Base-by-base conservation (phyloP, 2,329 filamentous ascomycete species). In the Ascochyta clinopodiicola region DNA sequence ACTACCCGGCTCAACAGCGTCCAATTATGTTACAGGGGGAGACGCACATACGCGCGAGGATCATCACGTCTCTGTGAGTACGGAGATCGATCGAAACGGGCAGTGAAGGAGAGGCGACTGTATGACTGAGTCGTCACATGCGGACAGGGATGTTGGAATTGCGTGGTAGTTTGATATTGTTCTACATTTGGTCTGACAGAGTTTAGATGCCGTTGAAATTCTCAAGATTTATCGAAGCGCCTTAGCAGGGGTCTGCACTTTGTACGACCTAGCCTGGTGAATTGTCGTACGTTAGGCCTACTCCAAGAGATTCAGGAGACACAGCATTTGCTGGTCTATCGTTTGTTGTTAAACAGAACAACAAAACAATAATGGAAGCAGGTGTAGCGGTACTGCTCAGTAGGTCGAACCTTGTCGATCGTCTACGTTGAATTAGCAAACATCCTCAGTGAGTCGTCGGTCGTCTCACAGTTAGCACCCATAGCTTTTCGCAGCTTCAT, bases 391-490 rank as follows among this genome's bases (percentile, higher is more conserved):
- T 17, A 8, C n/a, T 22, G 19, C 39, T 51, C 51, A 67, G 40
- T 67, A 67, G 42, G 44, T 62, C 22, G 64, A 61, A 25, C 56
- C 57, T 58, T 67, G 64, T 43, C 62, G 62, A 38, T 65, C 62
- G 50, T 65, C 62, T 65, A 32, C 22, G 8, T n/a, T 37, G 21
- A 6, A 25, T 59, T 22, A 60, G 54, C 21, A 35, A 21, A 22
- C 13, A 34, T 12, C n/a, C 22, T 38, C 13, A 22, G 44, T 37
- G 32, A 17, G 68, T 2, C 13, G 21, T 24, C 6, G 34, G 13
- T 7, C 12, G 21, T 31, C 70, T 89, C 87, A 80, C 89, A 90
- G 74, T 90, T 88, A 15, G 87, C 87, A 29, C 88, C 88, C 51
- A 88, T 88, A 4, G 84, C 86, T 78, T 84, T 87, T 72, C 87